These are phyloP conservation scores for Wickerhamiella kazuoi DNA, from an alignment of 805 yeast genomes.

Conservation along the genomic window DNA sequence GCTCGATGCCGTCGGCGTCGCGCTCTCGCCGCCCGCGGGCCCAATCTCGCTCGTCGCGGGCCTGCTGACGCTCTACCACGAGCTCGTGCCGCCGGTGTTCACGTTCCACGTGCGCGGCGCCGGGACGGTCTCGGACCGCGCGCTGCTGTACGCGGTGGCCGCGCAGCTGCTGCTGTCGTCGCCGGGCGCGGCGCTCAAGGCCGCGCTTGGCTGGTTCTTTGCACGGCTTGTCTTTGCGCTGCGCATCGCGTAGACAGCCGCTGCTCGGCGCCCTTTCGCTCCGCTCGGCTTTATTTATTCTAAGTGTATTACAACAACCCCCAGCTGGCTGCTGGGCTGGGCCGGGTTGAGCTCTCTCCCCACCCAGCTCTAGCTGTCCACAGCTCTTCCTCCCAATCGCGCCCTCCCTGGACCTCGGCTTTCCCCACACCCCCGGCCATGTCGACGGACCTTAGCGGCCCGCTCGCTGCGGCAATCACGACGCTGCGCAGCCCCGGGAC, in stretches of 20 bases:
- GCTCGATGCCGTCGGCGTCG: too few species aligned
- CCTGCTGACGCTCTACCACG: neutral
- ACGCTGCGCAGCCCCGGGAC: neutral
- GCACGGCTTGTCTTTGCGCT: neutral
- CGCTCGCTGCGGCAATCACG: neutral
- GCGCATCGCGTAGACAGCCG: neutral
- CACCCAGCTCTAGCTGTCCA: too few species aligned
- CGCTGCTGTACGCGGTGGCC: conserved; percentile 1
- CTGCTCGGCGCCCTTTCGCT: too few species aligned
- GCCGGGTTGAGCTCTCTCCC: too few species aligned
- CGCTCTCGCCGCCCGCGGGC: neutral
- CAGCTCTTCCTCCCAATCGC: too few species aligned
- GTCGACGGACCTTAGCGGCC: neutral
- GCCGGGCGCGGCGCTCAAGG: conserved; percentile 1
- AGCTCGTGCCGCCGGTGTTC: conserved; percentile 1
- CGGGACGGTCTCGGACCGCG: conserved; percentile 2
- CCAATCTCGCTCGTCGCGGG: conserved; percentile 2
- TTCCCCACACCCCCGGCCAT: neutral
- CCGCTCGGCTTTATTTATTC: too few species aligned
- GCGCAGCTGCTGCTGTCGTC: neutral
- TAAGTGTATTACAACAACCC: too few species aligned
- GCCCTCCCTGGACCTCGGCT: neutral
- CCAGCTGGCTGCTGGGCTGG: too few species aligned
- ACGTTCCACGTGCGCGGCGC: conserved; percentile 1
- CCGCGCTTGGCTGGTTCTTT: neutral